Evolutionary conservation across 164 flowering plant species (phyloP).

Genomic region (Pachysandra terminalis): DNA sequence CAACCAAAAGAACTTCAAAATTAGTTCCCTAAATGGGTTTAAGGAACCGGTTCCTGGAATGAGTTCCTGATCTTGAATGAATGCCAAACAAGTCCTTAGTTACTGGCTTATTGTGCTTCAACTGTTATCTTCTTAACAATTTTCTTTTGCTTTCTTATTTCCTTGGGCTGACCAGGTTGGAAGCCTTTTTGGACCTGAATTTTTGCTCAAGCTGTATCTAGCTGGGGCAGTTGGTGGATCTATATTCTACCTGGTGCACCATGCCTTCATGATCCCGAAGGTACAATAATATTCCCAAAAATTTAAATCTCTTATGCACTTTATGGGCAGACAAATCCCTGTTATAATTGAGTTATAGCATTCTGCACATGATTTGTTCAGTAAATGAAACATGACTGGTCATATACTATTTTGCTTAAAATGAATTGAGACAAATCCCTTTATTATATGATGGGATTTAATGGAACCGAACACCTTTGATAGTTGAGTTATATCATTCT

Average conservation of each 20-base stretch:
- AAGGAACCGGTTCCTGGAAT: too few species aligned
- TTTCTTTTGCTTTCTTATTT: neutral
- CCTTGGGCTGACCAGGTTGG: conserved; percentile 47
- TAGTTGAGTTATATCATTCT: neutral
- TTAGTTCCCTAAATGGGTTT: too few species aligned
- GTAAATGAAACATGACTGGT: too few species aligned
- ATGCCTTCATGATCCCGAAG: conserved; percentile 49
- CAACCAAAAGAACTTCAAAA: too few species aligned
- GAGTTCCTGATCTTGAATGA: too few species aligned
- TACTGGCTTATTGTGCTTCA: neutral
- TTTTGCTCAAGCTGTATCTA: conserved; percentile 72
- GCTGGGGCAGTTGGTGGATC: conserved; percentile 92
- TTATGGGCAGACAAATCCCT: too few species aligned
- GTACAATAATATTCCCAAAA: conserved; percentile 26
- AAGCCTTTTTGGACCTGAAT: conserved; percentile 67
- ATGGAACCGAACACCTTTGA: neutral
- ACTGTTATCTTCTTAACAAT: neutral
- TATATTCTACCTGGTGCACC: conserved; percentile 63
- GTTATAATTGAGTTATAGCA: too few species aligned
- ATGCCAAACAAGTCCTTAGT: too few species aligned
- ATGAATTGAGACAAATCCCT: too few species aligned
- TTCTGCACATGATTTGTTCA: too few species aligned
- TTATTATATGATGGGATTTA: too few species aligned
- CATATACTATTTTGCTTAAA: too few species aligned
- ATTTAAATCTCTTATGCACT: neutral